Evolutionary conservation across 1,284 basidiomycete species (phyloP).

Genomic region (Apiotrichum mycotoxinovorans): DNA sequence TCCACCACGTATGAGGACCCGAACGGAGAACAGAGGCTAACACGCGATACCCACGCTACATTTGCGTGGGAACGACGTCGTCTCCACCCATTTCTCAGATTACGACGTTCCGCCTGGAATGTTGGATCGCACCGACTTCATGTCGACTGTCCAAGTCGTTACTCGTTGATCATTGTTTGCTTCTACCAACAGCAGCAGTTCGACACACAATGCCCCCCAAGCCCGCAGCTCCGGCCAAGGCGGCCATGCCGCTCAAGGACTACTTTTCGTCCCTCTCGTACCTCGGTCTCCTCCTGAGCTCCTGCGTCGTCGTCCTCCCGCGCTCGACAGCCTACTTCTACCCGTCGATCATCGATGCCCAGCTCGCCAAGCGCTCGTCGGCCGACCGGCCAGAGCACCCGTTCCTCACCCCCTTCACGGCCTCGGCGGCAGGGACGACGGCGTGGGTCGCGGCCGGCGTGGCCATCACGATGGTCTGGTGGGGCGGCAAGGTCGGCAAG

Average conservation of each 20-base stretch:
- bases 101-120: too few relatives aligned
- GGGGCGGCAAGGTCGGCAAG: conserved; percentile 62
- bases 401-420: conserved; percentile 64
- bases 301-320: conserved; percentile 64
- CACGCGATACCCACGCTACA: too few relatives aligned
- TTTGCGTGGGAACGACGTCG: background rate
- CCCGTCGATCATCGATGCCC: background rate
- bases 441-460: conserved; percentile 61
- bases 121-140: too few relatives aligned
- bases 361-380: conserved; percentile 27
- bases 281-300: conserved; percentile 63
- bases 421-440: conserved; percentile 61
- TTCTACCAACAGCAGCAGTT: too few relatives aligned
- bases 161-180: too few relatives aligned
- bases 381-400: conserved; percentile 62
- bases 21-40: too few relatives aligned
- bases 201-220: background rate
- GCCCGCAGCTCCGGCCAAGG: too few relatives aligned
- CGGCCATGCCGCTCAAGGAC: conserved; percentile 47
- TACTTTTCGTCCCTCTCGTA: conserved; percentile 73
- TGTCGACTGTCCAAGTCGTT: background rate
- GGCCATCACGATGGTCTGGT: conserved; percentile 64
- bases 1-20: too few relatives aligned
- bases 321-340: conserved; percentile 56
- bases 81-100: too few relatives aligned